phyloP scores from a whole-genome alignment of 768 basidiomycete species.

The Mrakia gelida region DNA sequence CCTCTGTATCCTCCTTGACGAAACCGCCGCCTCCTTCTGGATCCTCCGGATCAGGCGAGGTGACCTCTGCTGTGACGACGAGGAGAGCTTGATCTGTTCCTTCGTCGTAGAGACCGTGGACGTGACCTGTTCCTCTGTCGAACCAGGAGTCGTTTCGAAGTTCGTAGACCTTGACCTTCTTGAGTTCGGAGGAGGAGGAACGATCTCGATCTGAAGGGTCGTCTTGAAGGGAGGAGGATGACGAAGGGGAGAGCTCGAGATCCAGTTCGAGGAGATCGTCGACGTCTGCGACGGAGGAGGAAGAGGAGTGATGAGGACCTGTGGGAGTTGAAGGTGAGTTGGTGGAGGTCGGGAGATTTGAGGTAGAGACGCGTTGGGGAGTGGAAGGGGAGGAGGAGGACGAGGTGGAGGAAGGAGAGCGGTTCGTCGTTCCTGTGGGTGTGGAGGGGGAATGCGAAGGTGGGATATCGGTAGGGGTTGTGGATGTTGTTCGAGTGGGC shows the following conservation, averaged over 20 bases:
- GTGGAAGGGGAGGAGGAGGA: background rate
- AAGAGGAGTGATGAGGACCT: background rate
- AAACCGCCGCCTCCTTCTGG: slow-evolving; percentile 51
- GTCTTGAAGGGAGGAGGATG: background rate
- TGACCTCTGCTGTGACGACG: slow-evolving; percentile 43
- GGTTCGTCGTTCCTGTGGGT: background rate
- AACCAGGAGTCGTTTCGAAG: slow-evolving; percentile 86
- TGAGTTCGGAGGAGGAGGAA: slow-evolving; percentile 12
- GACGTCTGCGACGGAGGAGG: background rate
- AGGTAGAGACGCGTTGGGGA: background rate
- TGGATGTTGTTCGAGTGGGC: background rate
- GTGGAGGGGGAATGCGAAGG: background rate
- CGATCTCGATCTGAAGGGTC: background rate
- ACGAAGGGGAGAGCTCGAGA: background rate
- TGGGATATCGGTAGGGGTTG: background rate
- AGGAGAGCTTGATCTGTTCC: slow-evolving; percentile 43
- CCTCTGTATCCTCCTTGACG: slow-evolving; percentile 80
- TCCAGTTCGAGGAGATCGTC: slow-evolving; percentile 14
- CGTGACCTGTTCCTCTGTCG: slow-evolving; percentile 95
- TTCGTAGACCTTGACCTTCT: slow-evolving; percentile 72
- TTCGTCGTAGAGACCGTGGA: slow-evolving; percentile 69
- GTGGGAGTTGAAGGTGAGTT: background rate
- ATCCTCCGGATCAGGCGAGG: background rate
- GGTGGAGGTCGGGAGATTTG: background rate
- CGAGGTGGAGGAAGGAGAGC: background rate